Conservation (phyloP, 805 yeast species). For the Suhomyces sp. region DNA sequence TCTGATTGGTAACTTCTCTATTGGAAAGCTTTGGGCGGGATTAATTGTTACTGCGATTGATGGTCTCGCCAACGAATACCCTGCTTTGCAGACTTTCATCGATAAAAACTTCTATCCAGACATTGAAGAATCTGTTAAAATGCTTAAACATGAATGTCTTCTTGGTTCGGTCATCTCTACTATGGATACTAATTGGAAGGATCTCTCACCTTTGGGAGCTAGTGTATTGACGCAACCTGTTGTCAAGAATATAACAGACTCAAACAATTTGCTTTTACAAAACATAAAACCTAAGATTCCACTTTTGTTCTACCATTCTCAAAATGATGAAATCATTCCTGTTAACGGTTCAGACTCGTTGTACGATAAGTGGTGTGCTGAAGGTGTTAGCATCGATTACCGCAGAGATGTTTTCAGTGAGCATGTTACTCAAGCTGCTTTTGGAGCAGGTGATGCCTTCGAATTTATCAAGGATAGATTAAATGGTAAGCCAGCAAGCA, state of each 20-base stretch:
- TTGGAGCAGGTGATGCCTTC: constrained; percentile 17
- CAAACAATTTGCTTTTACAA: not conserved
- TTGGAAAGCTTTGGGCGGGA: constrained; percentile 28
- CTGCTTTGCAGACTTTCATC: constrained; percentile 17
- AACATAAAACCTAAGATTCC: constrained; percentile 12
- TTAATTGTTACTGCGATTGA: constrained; percentile 27
- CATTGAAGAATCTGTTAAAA: not conserved
- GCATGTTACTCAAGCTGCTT: constrained; percentile 21
- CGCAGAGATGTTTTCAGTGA: constrained; percentile 19
- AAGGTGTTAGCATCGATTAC: constrained; percentile 1
- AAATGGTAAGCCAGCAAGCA: constrained; percentile 12
- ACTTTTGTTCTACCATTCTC: constrained; percentile 11
- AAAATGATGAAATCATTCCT: constrained; percentile 12
- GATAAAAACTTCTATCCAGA: constrained; percentile 6
- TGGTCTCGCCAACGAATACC: constrained; percentile 33
- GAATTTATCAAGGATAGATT: constrained; percentile 18
- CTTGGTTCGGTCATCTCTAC: not conserved
- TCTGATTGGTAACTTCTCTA: constrained; percentile 21
- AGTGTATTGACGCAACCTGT: constrained; percentile 1
- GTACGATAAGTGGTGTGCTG: constrained; percentile 26
- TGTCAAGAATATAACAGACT: constrained; percentile 3
- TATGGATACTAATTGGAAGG: not conserved
- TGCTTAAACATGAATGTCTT: constrained; percentile 3
- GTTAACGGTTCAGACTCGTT: constrained; percentile 10
- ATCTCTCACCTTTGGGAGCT: constrained; percentile 1